These are phyloP conservation scores for Hylodesmum podocarpum DNA, from an alignment of 306 rosid species.

Conservation along the genomic window DNA sequence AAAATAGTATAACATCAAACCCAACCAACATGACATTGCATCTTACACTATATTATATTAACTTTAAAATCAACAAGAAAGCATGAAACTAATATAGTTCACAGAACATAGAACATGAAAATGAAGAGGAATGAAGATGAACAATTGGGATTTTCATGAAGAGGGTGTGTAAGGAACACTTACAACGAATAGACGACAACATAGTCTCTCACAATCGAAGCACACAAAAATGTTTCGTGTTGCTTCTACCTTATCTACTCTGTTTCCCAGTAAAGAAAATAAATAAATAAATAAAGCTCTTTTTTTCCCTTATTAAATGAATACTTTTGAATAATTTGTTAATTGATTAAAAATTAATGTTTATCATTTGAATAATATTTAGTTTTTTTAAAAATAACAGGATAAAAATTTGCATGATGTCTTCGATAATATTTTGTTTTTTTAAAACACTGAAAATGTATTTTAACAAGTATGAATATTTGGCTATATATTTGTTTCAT, in stretches of 20 bases:
- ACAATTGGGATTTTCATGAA: neutral
- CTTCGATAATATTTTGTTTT: no score
- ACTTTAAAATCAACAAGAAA: neutral
- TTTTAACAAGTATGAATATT: no score
- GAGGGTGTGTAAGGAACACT: conserved; percentile 30
- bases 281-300: no score
- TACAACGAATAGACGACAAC: conserved; percentile 49
- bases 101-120: neutral
- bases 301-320: no score
- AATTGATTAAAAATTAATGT: no score
- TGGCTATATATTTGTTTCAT: no score
- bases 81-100: neutral
- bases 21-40: neutral
- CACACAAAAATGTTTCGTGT: neutral
- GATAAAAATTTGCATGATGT: no score
- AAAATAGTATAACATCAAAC: neutral
- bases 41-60: neutral
- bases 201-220: conserved; percentile 26
- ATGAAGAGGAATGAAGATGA: neutral
- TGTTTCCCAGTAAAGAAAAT: neutral
- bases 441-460: no score
- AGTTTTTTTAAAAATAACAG: no score
- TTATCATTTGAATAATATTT: no score
- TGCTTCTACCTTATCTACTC: conserved; percentile 24
- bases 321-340: no score